Conservation (phyloP, 2,329 filamentous ascomycete genomes). For the Aspergillus luchuensis region DNA sequence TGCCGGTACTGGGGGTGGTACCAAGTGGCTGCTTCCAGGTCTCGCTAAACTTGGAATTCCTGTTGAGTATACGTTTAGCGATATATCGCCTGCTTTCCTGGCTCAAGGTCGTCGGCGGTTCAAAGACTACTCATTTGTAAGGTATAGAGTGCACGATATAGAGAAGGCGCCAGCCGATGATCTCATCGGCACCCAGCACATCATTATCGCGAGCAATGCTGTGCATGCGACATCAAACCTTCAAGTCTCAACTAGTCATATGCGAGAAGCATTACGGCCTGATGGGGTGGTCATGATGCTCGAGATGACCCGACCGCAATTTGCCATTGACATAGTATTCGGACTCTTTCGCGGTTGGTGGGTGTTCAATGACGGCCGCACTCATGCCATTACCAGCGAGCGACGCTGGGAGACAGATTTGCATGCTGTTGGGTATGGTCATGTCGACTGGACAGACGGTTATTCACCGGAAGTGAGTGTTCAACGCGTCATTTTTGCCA, state of each 20-base stretch:
- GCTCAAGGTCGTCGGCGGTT: conserved; percentile 35
- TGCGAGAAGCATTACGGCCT: conserved; percentile 29
- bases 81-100: conserved; percentile 41
- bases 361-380: conserved; percentile 42
- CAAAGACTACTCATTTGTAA: conserved; percentile 29
- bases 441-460: conserved; percentile 41
- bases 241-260: conserved; percentile 25
- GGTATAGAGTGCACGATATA: conserved; percentile 33
- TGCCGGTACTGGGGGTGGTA: conserved; percentile 44
- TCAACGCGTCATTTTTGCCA: conserved; percentile 29
- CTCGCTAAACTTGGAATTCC: conserved; percentile 30
- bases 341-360: conserved; percentile 44
- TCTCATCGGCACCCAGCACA: conserved; percentile 29
- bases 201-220: conserved; percentile 39
- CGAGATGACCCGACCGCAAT: conserved; percentile 34
- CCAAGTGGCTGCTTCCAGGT: conserved; percentile 30
- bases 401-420: conserved; percentile 31
- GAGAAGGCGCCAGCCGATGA: conserved; percentile 29
- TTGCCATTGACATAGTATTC: conserved; percentile 37
- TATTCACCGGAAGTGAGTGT: conserved; percentile 25
- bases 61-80: conserved; percentile 45
- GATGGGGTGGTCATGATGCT: conserved; percentile 37
- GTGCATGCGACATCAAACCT: conserved; percentile 41
- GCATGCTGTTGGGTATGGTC: conserved; percentile 31
- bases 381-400: conserved; percentile 31